phyloP scores from a whole-genome alignment of 345 rosid species.

The Dovyalis caffra region DNA sequence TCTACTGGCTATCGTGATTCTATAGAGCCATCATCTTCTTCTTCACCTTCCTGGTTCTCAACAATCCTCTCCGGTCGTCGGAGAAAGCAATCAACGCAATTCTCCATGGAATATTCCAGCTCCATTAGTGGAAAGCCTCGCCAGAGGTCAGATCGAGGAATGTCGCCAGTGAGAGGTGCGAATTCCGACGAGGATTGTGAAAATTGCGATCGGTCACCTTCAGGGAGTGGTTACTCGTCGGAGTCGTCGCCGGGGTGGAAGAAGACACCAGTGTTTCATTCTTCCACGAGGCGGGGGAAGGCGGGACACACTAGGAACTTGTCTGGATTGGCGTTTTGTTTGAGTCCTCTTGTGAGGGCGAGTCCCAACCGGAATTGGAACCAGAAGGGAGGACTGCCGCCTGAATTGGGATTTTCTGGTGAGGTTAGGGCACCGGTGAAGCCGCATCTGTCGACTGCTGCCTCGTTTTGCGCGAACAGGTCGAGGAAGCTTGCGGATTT shows the following conservation, averaged over 20 bases:
- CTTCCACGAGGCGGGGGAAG: constrained; percentile 37
- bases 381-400: constrained; percentile 47
- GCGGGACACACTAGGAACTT: constrained; percentile 33
- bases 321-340: constrained; percentile 68
- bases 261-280: constrained; percentile 38
- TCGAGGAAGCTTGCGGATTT: constrained; percentile 91
- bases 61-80: constrained; percentile 37
- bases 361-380: constrained; percentile 72
- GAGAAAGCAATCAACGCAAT: constrained; percentile 38
- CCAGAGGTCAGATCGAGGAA: constrained; percentile 55
- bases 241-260: constrained; percentile 42
- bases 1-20: constrained; percentile 24
- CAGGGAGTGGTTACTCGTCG: constrained; percentile 36
- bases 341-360: constrained; percentile 87
- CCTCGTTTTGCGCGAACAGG: constrained; percentile 67
- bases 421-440: constrained; percentile 51
- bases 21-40: constrained; percentile 37
- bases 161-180: constrained; percentile 62
- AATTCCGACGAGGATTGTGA: constrained; percentile 38
- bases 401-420: constrained; percentile 49
- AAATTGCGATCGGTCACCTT: constrained; percentile 33
- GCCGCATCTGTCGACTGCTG: constrained; percentile 70
- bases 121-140: constrained; percentile 28
- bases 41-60: constrained; percentile 59
- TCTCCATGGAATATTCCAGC: constrained; percentile 33